A percentile compares a stretch with the other conserved stretches of the same genome.
phyloP scores from a whole-genome alignment of 352 stramenopile species.

The Phytopythium delawarense region DNA sequence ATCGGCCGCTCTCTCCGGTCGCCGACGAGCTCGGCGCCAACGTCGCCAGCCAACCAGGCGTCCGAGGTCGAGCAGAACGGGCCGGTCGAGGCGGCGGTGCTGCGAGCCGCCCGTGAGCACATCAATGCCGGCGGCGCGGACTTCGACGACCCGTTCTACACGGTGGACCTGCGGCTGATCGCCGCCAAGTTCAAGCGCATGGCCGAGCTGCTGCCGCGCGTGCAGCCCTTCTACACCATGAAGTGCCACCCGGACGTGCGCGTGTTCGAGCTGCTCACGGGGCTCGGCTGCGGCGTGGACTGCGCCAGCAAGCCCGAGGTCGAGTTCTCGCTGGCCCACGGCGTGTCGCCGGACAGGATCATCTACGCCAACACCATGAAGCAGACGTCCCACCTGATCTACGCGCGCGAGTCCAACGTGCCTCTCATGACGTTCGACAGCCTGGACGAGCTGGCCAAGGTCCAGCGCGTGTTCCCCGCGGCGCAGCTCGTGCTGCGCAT shows the following conservation, averaged over 20 bases:
- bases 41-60: not conserved
- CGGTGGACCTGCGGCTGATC: constrained; percentile 46
- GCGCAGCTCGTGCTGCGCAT: constrained; percentile 69
- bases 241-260: constrained; percentile 87
- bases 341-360: constrained; percentile 52
- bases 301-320: constrained; percentile 85
- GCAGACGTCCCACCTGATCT: constrained; percentile 59
- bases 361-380: constrained; percentile 92
- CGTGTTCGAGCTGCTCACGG: constrained; percentile 41
- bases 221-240: constrained; percentile 87
- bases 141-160: constrained; percentile 61
- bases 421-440: constrained; percentile 86
- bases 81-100: not conserved
- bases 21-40: not conserved
- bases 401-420: constrained; percentile 53
- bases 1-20: not conserved
- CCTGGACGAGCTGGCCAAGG: constrained; percentile 75
- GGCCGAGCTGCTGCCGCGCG: constrained; percentile 38
- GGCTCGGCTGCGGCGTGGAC: constrained; percentile 72
- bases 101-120: constrained; percentile 1
- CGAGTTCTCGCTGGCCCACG: constrained; percentile 50
- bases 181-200: constrained; percentile 45
- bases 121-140: not conserved
- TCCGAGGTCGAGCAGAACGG: constrained; percentile 4
- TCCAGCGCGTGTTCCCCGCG: constrained; percentile 28